Conservation (phyloP, 2,329 filamentous ascomycete species). For the Talaromyces rugulosus region DNA sequence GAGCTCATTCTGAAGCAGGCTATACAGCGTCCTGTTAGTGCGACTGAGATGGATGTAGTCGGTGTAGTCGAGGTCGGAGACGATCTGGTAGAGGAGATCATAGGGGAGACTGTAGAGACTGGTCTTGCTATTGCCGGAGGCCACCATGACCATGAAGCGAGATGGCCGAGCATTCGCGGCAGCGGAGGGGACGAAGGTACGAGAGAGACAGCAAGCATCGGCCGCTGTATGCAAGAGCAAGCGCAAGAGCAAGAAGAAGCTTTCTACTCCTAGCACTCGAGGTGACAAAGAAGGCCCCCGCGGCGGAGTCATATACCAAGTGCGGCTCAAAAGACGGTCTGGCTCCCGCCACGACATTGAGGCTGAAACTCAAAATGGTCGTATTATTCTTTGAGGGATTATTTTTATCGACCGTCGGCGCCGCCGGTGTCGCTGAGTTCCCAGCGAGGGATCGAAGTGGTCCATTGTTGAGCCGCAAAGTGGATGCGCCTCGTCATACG, state of each 20-base stretch:
- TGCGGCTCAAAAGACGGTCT: neutral
- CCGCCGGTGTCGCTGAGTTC: neutral
- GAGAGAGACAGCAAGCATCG: neutral
- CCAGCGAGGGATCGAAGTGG: neutral
- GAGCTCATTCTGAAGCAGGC: conserved; percentile 50
- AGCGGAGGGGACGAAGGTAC: neutral
- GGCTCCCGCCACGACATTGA: neutral
- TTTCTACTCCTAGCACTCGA: neutral
- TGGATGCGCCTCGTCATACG: neutral
- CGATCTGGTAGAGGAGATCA: conserved; percentile 61
- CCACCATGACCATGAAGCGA: conserved; percentile 17
- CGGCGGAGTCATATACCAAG: neutral
- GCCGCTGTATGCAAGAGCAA: neutral
- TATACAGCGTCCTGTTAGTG: conserved; percentile 50
- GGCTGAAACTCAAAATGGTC: neutral
- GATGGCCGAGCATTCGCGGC: neutral
- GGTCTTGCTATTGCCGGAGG: conserved; percentile 17
- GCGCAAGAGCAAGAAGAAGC: neutral
- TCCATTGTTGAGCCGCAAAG: neutral
- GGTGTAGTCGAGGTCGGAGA: conserved; percentile 51
- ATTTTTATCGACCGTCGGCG: neutral
- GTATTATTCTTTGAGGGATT: neutral
- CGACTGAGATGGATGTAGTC: conserved; percentile 56
- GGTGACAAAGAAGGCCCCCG: too few species aligned
- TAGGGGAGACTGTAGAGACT: conserved; percentile 52